Evolutionary conservation across 495 filamentous ascomycete genomes (phyloP).

Genomic region (Neurospora sp.): DNA sequence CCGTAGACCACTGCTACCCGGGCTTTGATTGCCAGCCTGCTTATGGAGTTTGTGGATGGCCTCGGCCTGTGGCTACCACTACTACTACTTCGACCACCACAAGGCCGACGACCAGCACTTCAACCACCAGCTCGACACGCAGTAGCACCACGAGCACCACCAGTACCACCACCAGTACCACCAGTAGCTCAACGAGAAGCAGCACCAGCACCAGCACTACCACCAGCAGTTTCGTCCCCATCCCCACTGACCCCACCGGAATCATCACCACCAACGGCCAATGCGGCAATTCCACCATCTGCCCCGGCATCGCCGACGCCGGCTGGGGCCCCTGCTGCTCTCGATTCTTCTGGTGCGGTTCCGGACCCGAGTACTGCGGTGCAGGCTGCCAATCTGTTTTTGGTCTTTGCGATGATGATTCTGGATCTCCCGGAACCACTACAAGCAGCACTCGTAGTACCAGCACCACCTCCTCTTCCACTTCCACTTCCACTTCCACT

Average conservation of each 20-base stretch:
- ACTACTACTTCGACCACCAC: neutral
- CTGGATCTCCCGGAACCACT: slow-evolving; percentile 4
- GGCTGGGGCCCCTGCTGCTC: slow-evolving; percentile 30
- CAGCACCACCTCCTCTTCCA: too few species aligned
- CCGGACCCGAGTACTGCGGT: slow-evolving; percentile 38
- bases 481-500: neutral
- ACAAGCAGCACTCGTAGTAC: too few species aligned
- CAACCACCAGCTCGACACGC: slow-evolving; percentile 3
- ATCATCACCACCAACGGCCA: slow-evolving; percentile 21
- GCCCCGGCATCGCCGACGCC: slow-evolving; percentile 15
- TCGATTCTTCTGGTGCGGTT: slow-evolving; percentile 42
- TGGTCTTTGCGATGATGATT: slow-evolving; percentile 22
- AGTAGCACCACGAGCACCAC: slow-evolving; percentile 2
- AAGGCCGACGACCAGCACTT: neutral
- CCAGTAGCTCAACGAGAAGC: neutral
- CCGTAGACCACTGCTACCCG: slow-evolving; percentile 37
- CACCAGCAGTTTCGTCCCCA: slow-evolving; percentile 1
- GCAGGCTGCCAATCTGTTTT: slow-evolving; percentile 38
- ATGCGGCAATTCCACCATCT: slow-evolving; percentile 27
- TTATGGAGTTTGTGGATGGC: slow-evolving; percentile 31
- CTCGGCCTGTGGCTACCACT: slow-evolving; percentile 7
- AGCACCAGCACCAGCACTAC: neutral
- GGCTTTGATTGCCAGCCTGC: slow-evolving; percentile 38
- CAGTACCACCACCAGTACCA: neutral
- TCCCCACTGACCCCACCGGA: neutral